Conservation (phyloP, 768 basidiomycete genomes). For the Hortiboletus flavorubellus region DNA sequence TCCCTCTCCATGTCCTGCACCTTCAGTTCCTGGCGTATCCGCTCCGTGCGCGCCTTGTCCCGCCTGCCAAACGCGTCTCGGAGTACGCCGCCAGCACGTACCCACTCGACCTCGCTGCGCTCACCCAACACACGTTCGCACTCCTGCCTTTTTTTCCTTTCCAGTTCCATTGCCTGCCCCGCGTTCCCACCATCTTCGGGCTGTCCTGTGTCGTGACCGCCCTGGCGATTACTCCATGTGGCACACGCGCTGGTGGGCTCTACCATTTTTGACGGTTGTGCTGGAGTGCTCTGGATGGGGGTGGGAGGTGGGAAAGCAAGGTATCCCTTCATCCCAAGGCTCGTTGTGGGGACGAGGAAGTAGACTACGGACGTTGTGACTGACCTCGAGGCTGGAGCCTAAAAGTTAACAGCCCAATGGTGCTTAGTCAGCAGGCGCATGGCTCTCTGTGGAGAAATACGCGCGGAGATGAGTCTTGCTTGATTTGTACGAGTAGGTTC, state of each 20-base stretch:
- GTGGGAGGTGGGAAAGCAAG: conserved; percentile 22
- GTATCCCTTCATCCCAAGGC: conserved; percentile 22
- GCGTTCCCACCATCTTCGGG: background rate
- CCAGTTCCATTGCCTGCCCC: conserved; percentile 11
- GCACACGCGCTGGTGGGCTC: background rate
- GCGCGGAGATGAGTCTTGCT: no score
- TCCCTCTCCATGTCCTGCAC: conserved; percentile 41
- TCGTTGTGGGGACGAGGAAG: background rate
- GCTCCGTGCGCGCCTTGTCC: conserved; percentile 48
- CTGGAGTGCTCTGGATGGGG: background rate
- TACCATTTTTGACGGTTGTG: background rate
- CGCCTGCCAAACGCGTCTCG: conserved; percentile 47
- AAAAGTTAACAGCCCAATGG: no score
- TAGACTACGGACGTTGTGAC: no score
- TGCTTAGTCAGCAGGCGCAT: no score
- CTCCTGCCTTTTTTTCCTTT: conserved; percentile 20
- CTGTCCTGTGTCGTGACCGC: background rate
- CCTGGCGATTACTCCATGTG: background rate
- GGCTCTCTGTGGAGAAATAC: no score
- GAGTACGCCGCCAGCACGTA: conserved; percentile 54
- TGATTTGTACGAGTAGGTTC: no score
- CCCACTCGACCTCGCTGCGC: conserved; percentile 58
- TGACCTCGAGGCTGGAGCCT: no score
- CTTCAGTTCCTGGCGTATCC: conserved; percentile 45
- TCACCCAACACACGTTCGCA: conserved; percentile 42